phyloP scores from a whole-genome alignment of 768 basidiomycete species.

The Boletus barrowsii region DNA sequence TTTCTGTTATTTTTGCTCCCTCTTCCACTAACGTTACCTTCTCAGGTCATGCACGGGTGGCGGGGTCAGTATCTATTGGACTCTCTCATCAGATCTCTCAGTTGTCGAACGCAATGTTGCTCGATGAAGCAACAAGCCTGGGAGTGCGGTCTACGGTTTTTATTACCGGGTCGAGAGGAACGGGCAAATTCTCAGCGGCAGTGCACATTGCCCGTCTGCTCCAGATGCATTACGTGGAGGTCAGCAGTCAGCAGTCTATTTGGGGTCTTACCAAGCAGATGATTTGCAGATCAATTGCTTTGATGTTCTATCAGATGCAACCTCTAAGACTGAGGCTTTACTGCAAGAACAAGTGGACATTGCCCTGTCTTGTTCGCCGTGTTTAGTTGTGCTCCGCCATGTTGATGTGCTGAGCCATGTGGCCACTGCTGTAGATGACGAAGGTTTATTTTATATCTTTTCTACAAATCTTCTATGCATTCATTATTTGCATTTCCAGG shows the following conservation, averaged over 20 bases:
- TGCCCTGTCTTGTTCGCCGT: slow-evolving; percentile 77
- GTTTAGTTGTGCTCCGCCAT: slow-evolving; percentile 76
- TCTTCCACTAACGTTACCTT: slow-evolving; percentile 1
- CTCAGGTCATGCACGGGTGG: slow-evolving; percentile 21
- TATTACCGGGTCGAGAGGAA: slow-evolving; percentile 74
- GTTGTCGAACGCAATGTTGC: slow-evolving; percentile 59
- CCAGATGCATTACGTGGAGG: slow-evolving; percentile 81
- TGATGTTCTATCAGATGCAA: slow-evolving; percentile 74
- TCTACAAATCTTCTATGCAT: neutral
- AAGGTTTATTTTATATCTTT: slow-evolving; percentile 31
- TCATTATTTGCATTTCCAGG: slow-evolving; percentile 39
- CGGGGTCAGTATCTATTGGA: slow-evolving; percentile 16
- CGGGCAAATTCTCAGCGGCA: slow-evolving; percentile 74
- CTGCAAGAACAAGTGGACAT: slow-evolving; percentile 73
- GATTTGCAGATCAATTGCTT: slow-evolving; percentile 78
- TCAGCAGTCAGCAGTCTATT: slow-evolving; percentile 20
- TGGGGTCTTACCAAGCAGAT: neutral
- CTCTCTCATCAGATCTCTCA: slow-evolving; percentile 49
- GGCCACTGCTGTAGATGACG: slow-evolving; percentile 56
- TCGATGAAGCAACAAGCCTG: slow-evolving; percentile 54
- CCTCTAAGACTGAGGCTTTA: slow-evolving; percentile 68
- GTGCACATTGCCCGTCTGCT: slow-evolving; percentile 53
- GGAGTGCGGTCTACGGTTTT: slow-evolving; percentile 68
- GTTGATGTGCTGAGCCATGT: slow-evolving; percentile 76
- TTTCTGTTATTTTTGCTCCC: neutral